These are phyloP conservation scores for Fusarium vanettenii DNA, from an alignment of 2,329 filamentous ascomycete genomes.

Conservation along the genomic window DNA sequence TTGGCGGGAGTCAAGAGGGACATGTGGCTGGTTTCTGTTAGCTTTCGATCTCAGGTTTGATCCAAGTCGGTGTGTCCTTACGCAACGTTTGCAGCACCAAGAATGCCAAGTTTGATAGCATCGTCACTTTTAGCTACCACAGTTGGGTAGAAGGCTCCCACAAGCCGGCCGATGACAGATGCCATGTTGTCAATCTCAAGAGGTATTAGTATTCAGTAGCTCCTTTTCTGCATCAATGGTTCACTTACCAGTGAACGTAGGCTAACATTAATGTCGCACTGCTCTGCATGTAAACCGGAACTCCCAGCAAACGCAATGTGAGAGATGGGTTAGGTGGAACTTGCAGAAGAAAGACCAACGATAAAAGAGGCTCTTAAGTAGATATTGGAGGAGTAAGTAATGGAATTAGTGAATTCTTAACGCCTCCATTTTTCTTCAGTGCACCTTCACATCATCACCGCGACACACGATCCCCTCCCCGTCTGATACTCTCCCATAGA, in stretches of 20 bases:
- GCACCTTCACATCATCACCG: background rate
- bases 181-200: background rate
- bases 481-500: background rate
- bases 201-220: fast-evolving
- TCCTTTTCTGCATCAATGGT: fast-evolving
- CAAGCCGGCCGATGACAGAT: background rate
- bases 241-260: background rate
- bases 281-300: background rate
- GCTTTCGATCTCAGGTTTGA: background rate
- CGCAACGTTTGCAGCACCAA: background rate
- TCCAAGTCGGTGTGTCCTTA: background rate
- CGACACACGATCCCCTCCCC: background rate
- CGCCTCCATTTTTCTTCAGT: background rate
- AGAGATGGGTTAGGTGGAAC: background rate
- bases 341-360: background rate
- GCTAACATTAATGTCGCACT: too few species aligned
- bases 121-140: background rate
- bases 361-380: background rate
- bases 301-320: background rate
- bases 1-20: slow-evolving; percentile 1
- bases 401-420: background rate
- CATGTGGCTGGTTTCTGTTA: background rate
- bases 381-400: too few species aligned
- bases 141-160: background rate
- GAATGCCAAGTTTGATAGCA: background rate